Conservation (phyloP, 1,284 basidiomycete genomes). For the Trametes polyzona region DNA sequence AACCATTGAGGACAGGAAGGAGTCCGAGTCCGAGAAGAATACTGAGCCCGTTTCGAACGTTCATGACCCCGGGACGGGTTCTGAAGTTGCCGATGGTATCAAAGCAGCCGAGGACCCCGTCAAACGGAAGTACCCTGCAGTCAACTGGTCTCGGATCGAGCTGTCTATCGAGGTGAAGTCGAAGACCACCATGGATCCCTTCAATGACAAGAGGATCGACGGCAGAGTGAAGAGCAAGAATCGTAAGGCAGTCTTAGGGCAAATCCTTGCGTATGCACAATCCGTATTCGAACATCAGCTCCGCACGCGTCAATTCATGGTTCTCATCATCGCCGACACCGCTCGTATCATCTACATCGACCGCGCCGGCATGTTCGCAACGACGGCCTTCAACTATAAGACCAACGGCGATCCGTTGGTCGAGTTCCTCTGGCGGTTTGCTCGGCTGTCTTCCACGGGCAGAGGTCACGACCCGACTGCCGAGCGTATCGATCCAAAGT, state of each 20-base stretch:
- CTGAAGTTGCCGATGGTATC: too few relatives aligned
- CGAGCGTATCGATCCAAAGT: neutral
- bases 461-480: neutral
- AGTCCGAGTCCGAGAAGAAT: too few relatives aligned
- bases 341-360: slow-evolving; percentile 6
- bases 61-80: too few relatives aligned
- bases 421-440: slow-evolving; percentile 1
- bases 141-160: slow-evolving; percentile 4
- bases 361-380: neutral
- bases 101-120: too few relatives aligned
- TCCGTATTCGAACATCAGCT: slow-evolving; percentile 2
- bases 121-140: neutral
- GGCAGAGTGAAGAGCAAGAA: neutral
- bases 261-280: neutral
- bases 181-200: neutral
- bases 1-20: too few relatives aligned
- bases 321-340: neutral
- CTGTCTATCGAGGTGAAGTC: neutral
- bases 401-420: neutral
- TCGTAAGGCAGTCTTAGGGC: neutral
- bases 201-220: neutral
- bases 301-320: slow-evolving; percentile 1
- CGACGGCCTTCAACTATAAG: slow-evolving; percentile 1
- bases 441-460: neutral
- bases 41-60: too few relatives aligned